These are phyloP conservation scores for Cydonia oblonga DNA, from an alignment of 331 rosid genomes.

Conservation along the genomic window DNA sequence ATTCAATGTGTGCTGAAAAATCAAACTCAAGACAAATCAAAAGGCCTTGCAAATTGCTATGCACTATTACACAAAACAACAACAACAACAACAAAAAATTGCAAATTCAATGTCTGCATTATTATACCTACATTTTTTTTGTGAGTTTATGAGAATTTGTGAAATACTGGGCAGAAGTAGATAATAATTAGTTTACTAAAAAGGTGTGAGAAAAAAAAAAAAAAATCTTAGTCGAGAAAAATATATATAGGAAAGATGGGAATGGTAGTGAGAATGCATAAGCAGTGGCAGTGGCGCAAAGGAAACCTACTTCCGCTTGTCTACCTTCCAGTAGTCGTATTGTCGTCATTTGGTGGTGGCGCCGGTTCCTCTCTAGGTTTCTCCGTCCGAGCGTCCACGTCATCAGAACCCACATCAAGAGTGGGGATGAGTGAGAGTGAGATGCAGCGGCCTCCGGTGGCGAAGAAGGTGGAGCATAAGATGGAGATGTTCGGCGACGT, in stretches of 20 bases:
- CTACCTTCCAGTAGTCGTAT: not conserved
- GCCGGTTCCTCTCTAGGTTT: not conserved
- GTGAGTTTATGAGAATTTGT: not conserved
- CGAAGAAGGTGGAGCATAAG: slow-evolving; percentile 57
- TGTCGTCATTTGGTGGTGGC: not conserved
- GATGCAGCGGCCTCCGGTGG: slow-evolving; percentile 42
- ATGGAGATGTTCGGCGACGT: slow-evolving; percentile 76
- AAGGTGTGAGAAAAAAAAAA: not conserved
- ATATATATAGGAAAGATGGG: not conserved
- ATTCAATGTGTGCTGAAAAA: too few relatives aligned
- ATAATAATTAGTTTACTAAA: not conserved
- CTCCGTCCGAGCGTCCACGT: not conserved
- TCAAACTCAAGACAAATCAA: too few relatives aligned
- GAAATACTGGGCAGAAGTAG: not conserved
- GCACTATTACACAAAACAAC: too few relatives aligned
- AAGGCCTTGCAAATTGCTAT: too few relatives aligned
- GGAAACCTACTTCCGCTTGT: not conserved
- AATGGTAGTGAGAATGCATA: not conserved
- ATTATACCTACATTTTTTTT: not conserved
- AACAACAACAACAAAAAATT: too few relatives aligned
- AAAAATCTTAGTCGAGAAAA: not conserved
- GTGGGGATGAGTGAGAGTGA: not conserved
- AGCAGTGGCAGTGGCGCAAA: not conserved
- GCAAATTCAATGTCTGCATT: too few relatives aligned
- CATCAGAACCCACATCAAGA: not conserved